Percentiles rank a stretch among this genome's conserved stretches.
phyloP scores from a whole-genome alignment of 768 basidiomycete species.

The Suillus fuscotomentosus region DNA sequence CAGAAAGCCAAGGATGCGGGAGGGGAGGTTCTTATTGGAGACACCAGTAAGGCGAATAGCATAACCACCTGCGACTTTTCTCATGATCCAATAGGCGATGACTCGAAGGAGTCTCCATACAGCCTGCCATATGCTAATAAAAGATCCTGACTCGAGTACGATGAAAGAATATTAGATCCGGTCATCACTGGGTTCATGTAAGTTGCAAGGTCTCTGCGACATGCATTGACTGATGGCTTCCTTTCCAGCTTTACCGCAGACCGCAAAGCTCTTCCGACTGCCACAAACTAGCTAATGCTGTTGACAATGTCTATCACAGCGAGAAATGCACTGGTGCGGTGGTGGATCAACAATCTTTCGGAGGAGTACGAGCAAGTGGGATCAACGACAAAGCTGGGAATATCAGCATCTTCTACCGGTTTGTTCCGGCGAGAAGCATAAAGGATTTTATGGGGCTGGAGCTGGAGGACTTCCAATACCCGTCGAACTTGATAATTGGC shows the following conservation, averaged over 20 bases:
- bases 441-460: slow-evolving; percentile 91
- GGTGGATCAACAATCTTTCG: slow-evolving; percentile 97
- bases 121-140: slow-evolving; percentile 94
- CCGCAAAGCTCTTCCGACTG: slow-evolving; percentile 74
- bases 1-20: too few relatives aligned
- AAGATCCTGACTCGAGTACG: slow-evolving; percentile 85
- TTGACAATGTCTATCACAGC: slow-evolving; percentile 97
- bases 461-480: slow-evolving; percentile 78
- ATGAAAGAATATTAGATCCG: slow-evolving; percentile 95
- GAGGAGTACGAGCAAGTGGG: slow-evolving; percentile 88
- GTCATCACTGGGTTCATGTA: slow-evolving; percentile 95
- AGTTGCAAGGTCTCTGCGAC: slow-evolving; percentile 28
- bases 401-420: slow-evolving; percentile 72
- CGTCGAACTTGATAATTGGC: slow-evolving; percentile 61
- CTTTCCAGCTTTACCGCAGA: slow-evolving; percentile 72
- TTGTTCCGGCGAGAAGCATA: slow-evolving; percentile 87
- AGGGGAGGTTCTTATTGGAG: too few relatives aligned
- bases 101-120: slow-evolving; percentile 90
- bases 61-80: too few relatives aligned
- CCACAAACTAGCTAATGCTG: slow-evolving; percentile 85
- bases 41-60: too few relatives aligned
- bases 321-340: slow-evolving; percentile 97
- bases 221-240: slow-evolving; percentile 12
- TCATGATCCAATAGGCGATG: slow-evolving; percentile 54
- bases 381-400: slow-evolving; percentile 99